Base-by-base conservation (phyloP, 2,329 filamentous ascomycete species). In the Paecilomyces sp. region DNA sequence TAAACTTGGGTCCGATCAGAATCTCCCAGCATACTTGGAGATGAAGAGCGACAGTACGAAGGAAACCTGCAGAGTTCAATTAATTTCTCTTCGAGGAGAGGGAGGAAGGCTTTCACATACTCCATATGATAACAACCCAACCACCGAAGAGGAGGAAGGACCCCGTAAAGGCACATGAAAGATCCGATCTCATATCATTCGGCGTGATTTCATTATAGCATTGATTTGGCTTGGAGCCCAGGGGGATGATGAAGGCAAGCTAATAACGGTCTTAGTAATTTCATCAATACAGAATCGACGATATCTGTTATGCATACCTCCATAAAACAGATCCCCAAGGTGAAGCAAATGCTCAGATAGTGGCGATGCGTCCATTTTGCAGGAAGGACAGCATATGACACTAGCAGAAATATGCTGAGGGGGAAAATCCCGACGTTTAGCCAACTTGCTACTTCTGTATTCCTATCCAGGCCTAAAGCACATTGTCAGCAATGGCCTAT, bases 1-100 rank as follows among this genome's bases (percentile, higher is more conserved):
- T 97, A 75, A 97, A 97, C 68, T 84, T 89, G 53, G 87, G 85
- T 47, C 94, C 94, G 3, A 96, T 90, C 7, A 93, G 86, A 34
- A 95, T 83, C 74, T 97, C 92, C 94, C 94, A 99, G 80, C 92
- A 97, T 64, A 99, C 97, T 75, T 97, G 94, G 28, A 99, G 85
- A 75, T 99, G 94, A 67, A 99, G 88, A 3, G 92, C 96, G 34
- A 97, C 78, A 0, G 93, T 90, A 63, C 94, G 87, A 61, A 97
- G 83, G 72, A 97, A 96, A 64, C 92, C 86, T 72, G 51, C 18
- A 50, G 41, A n/a, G 30, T 54, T 50, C 15, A 33, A 12, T 54
- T 13, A 31, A 25, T 31, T 25, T 25, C 28, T 7, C n/a, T 47
- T 18, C 6, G 3, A 18, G 9, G 41, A 18, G n/a, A 22, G 18